phyloP scores from a whole-genome alignment of 2,329 filamentous ascomycete genomes.

The Bisporella sp. region DNA sequence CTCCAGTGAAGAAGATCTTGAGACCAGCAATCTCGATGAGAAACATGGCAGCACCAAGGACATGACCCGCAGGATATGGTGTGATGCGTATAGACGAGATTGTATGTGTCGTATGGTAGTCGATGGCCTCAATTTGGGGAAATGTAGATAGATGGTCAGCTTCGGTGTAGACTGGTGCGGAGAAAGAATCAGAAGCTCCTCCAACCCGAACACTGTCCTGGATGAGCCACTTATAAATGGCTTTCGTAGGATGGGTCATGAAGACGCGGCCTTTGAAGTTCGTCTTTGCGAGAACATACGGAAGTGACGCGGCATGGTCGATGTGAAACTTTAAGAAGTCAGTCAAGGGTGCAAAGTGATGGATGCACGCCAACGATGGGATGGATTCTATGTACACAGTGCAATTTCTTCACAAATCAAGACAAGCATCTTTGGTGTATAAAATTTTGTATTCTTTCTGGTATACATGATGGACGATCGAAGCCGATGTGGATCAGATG shows the following conservation, averaged over 20 bases:
- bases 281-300: slow-evolving; percentile 95
- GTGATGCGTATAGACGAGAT: slow-evolving; percentile 96
- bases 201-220: slow-evolving; percentile 92
- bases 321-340: slow-evolving; percentile 70
- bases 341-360: slow-evolving; percentile 7
- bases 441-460: slow-evolving; percentile 38
- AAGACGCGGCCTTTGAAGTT: slow-evolving; percentile 96
- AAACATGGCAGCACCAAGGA: slow-evolving; percentile 98
- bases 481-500: too few species aligned
- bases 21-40: slow-evolving; percentile 94
- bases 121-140: slow-evolving; percentile 90
- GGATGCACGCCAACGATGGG: slow-evolving; percentile 1
- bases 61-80: slow-evolving; percentile 92
- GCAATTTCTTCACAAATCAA: slow-evolving; percentile 26
- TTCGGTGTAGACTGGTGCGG: slow-evolving; percentile 86
- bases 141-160: slow-evolving; percentile 92
- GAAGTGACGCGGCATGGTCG: slow-evolving; percentile 96
- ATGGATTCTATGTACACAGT: slow-evolving; percentile 23
- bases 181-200: slow-evolving; percentile 41
- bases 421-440: slow-evolving; percentile 24
- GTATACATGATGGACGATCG: slow-evolving; percentile 26
- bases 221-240: slow-evolving; percentile 99
- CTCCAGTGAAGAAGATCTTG: slow-evolving; percentile 95
- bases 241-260: slow-evolving; percentile 99
- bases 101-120: slow-evolving; percentile 96